Conservation (phyloP, 2,329 filamentous ascomycete genomes). For the Pezicula neosporulosa region DNA sequence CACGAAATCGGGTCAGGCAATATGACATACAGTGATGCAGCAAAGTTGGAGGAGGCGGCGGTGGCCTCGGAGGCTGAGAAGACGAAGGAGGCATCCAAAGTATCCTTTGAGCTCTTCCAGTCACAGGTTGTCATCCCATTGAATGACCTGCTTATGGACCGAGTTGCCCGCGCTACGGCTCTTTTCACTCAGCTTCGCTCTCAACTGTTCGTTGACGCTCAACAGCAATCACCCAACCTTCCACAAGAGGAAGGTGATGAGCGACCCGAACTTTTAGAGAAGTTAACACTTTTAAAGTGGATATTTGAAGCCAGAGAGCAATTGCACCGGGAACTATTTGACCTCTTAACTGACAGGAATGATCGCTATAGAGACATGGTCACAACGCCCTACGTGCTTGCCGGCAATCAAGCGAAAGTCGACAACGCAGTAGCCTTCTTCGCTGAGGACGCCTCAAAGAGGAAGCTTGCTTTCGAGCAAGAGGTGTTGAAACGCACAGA, state of each 20-base stretch:
- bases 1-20: slow-evolving; percentile 73
- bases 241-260: slow-evolving; percentile 95
- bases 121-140: slow-evolving; percentile 78
- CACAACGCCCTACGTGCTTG: slow-evolving; percentile 71
- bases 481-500: slow-evolving; percentile 71
- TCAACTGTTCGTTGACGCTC: slow-evolving; percentile 70
- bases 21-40: slow-evolving; percentile 80
- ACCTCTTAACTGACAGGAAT: slow-evolving; percentile 80
- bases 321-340: slow-evolving; percentile 80
- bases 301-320: slow-evolving; percentile 91
- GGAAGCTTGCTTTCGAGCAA: slow-evolving; percentile 66
- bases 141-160: slow-evolving; percentile 73
- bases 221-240: slow-evolving; percentile 64
- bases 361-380: slow-evolving; percentile 83
- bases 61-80: slow-evolving; percentile 65
- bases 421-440: slow-evolving; percentile 81
- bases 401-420: slow-evolving; percentile 76
- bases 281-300: slow-evolving; percentile 93
- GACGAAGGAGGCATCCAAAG: slow-evolving; percentile 70
- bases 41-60: slow-evolving; percentile 74
- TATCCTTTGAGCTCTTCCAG: slow-evolving; percentile 83
- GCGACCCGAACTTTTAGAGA: slow-evolving; percentile 88
- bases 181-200: slow-evolving; percentile 75
- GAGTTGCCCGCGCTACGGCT: slow-evolving; percentile 69
- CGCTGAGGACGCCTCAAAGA: slow-evolving; percentile 68